A percentile compares a stretch with the other conserved stretches of the same genome.
Evolutionary conservation across 1,139 yeast species (phyloP).

Genomic region (Candida albicans): DNA sequence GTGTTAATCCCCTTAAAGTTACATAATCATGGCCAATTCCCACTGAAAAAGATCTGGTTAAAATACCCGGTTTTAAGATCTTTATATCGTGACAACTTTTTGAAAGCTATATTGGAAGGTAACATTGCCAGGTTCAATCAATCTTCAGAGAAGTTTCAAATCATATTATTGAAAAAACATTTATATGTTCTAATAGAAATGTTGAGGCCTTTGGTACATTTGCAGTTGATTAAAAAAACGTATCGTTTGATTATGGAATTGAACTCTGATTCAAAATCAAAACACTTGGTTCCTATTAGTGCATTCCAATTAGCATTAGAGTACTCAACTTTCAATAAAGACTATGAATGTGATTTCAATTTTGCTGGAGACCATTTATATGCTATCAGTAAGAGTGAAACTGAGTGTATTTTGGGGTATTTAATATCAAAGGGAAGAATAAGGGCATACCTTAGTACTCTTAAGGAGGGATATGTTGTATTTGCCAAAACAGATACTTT

Average conservation of each 20-base stretch:
- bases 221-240: slow-evolving; percentile 53
- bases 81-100: slow-evolving; percentile 49
- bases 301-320: slow-evolving; percentile 51
- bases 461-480: slow-evolving; percentile 70
- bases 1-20: slow-evolving; percentile 58
- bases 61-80: slow-evolving; percentile 42
- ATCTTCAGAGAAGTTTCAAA: slow-evolving; percentile 45
- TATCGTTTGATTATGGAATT: slow-evolving; percentile 33
- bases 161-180: slow-evolving; percentile 55
- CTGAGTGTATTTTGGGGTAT: slow-evolving; percentile 73
- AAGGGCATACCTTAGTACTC: slow-evolving; percentile 78
- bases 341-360: slow-evolving; percentile 7
- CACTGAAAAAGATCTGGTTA: slow-evolving; percentile 41
- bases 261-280: slow-evolving; percentile 24
- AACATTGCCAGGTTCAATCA: slow-evolving; percentile 51
- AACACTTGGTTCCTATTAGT: slow-evolving; percentile 47
- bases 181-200: slow-evolving; percentile 63
- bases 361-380: slow-evolving; percentile 11
- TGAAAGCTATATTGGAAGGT: slow-evolving; percentile 54
- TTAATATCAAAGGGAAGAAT: slow-evolving; percentile 61
- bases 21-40: slow-evolving; percentile 42
- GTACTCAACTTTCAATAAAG: slow-evolving; percentile 25
- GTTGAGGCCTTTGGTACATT: slow-evolving; percentile 51
- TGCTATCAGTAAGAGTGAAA: slow-evolving; percentile 41
- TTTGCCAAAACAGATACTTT: slow-evolving; percentile 76